Percentiles rank a stretch among this genome's conserved stretches.
These are phyloP conservation scores for Brassica carinata DNA, from an alignment of 345 rosid genomes.

Conservation along the genomic window DNA sequence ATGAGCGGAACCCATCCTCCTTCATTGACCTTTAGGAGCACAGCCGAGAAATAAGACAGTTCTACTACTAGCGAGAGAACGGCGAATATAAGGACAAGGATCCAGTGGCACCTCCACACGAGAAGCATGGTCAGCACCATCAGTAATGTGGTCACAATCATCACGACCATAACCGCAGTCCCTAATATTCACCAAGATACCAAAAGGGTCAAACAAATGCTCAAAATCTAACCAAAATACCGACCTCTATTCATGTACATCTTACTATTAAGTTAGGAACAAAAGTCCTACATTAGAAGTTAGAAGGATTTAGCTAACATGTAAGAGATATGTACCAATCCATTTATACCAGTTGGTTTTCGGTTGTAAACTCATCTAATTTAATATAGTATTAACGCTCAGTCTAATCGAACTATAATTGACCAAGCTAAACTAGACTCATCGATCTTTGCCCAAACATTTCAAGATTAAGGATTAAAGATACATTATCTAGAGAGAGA, in stretches of 20 bases:
- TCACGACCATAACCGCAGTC: constrained; percentile 73
- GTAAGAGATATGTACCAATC: too few species aligned
- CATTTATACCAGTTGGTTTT: too few species aligned
- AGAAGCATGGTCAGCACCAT: constrained; percentile 70
- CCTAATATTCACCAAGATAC: constrained; percentile 46
- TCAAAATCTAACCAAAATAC: background rate
- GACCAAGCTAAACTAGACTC: too few species aligned
- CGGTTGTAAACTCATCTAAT: too few species aligned
- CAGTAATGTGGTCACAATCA: constrained; percentile 74
- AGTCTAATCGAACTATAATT: too few species aligned
- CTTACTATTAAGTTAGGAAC: background rate
- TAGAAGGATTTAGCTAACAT: too few species aligned
- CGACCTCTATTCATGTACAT: background rate
- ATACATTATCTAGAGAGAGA: too few species aligned
- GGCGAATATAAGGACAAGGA: constrained; percentile 60
- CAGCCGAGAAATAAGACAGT: constrained; percentile 64
- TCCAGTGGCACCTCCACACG: constrained; percentile 89
- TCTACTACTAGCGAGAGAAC: constrained; percentile 58
- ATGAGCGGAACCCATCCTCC: constrained; percentile 92
- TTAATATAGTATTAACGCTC: too few species aligned
- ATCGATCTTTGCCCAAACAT: too few species aligned
- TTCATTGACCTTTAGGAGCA: constrained; percentile 65
- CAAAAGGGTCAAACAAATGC: constrained; percentile 1
- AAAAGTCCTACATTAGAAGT: too few species aligned
- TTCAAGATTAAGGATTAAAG: too few species aligned